phyloP scores from a whole-genome alignment of 2,329 filamentous ascomycete genomes.

The Salinomyces thailandicus region DNA sequence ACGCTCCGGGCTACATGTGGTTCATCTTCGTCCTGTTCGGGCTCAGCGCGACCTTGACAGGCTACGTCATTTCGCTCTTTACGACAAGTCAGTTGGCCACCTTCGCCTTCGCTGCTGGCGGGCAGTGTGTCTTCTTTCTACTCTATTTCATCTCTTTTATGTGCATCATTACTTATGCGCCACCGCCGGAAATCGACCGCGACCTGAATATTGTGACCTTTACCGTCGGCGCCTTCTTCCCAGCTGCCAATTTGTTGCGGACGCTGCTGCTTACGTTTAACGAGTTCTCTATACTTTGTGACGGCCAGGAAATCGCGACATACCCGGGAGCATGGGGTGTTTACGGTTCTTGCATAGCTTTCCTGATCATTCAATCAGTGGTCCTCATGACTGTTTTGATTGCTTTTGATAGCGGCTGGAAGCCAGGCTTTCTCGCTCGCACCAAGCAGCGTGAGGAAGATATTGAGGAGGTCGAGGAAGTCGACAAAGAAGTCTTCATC shows the following conservation, averaged over 20 bases:
- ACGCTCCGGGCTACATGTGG: slow-evolving; percentile 70
- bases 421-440: slow-evolving; percentile 47
- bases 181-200: slow-evolving; percentile 56
- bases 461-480: slow-evolving; percentile 34
- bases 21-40: slow-evolving; percentile 72
- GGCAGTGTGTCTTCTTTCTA: slow-evolving; percentile 50
- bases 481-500: slow-evolving; percentile 49
- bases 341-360: slow-evolving; percentile 78
- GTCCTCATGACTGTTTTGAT: slow-evolving; percentile 62
- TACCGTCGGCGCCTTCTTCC: slow-evolving; percentile 61
- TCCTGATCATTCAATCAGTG: slow-evolving; percentile 64
- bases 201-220: slow-evolving; percentile 63
- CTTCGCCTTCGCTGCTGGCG: slow-evolving; percentile 71
- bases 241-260: slow-evolving; percentile 64
- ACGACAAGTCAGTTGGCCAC: slow-evolving; percentile 68
- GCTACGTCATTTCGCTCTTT: slow-evolving; percentile 74
- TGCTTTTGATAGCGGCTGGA: slow-evolving; percentile 65
- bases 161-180: slow-evolving; percentile 55
- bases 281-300: slow-evolving; percentile 69
- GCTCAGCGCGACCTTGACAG: slow-evolving; percentile 61
- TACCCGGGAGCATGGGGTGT: slow-evolving; percentile 61
- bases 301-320: slow-evolving; percentile 48
- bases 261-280: slow-evolving; percentile 71
- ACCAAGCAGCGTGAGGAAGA: slow-evolving; percentile 32
- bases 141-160: slow-evolving; percentile 38